These are phyloP conservation scores for Rutstroemia sydowiana DNA, from an alignment of 2,329 filamentous ascomycete genomes.

Conservation along the genomic window DNA sequence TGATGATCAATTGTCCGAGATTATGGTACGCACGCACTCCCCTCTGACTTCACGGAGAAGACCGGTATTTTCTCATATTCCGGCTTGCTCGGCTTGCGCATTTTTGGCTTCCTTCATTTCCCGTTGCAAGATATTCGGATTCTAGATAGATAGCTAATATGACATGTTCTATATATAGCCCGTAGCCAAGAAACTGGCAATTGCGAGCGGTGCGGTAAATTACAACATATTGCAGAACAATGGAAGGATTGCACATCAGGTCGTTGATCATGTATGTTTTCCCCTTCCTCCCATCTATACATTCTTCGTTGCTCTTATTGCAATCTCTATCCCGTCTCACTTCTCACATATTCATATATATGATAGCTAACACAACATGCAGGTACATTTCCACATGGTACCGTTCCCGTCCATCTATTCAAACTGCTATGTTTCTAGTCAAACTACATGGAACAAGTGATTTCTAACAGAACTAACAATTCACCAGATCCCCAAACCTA, in stretches of 20 bases:
- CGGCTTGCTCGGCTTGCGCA: too few relatives aligned
- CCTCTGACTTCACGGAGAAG: too few relatives aligned
- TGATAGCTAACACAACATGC: background rate
- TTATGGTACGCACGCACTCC: slow-evolving; percentile 57
- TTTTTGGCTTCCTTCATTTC: too few relatives aligned
- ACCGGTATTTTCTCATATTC: too few relatives aligned
- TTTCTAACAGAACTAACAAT: background rate
- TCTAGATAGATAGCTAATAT: too few relatives aligned
- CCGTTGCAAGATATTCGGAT: too few relatives aligned
- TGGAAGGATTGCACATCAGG: slow-evolving; percentile 81
- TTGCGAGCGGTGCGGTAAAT: slow-evolving; percentile 66
- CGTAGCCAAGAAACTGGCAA: slow-evolving; percentile 79
- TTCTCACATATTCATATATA: too few relatives aligned
- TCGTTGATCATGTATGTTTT: slow-evolving; percentile 75
- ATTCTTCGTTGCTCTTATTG: background rate
- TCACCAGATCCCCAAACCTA: slow-evolving; percentile 84
- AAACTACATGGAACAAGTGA: too few relatives aligned
- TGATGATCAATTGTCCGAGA: slow-evolving; percentile 75
- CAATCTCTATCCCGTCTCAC: background rate
- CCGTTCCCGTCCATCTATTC: background rate
- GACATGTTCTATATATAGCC: slow-evolving; percentile 40
- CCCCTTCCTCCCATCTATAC: background rate
- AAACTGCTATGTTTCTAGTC: background rate
- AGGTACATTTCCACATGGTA: slow-evolving; percentile 94
- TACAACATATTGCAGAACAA: slow-evolving; percentile 98